Evolutionary conservation across 2,329 filamentous ascomycete genomes (phyloP), one percentile per base, ranked within the genome.

Genomic region (Chaetomium sp.): DNA sequence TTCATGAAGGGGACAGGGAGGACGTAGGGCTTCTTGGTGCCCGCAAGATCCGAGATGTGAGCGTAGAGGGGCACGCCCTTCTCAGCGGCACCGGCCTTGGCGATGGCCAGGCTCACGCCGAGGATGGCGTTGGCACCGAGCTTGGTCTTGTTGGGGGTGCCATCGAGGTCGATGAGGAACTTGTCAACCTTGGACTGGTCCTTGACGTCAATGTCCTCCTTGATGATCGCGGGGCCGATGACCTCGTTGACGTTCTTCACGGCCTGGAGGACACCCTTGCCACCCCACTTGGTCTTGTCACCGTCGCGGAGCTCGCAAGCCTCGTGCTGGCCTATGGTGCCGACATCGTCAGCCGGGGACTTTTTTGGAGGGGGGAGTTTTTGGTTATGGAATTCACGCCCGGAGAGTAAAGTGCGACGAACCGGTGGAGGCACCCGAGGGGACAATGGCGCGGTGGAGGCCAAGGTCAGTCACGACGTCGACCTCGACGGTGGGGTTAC

Each of bases 401-500:
- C 37, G 40, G 5, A 42, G 11, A 12, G 40, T n/a, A 11, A 6
- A 5, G 56, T 49, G 6, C 19, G 54, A 80, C 85, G 71, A 74
- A 91, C 88, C 91, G 69, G 91, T 96, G 68, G 92, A 96, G 70
- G 92, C 92, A 74, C 92, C 92, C 65, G 91, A 96, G 69, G 92
- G 92, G 62, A 97, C 92, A 73, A 96, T 96, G 73, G 92, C 91
- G 72, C 92, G 91, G 85, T 96, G 91, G 62, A 97, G 86, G 71
- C 92, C 92, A 68, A 88, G 95, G 80, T 95, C 90, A 68, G 91
- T 96, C 78, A 95, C 88, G 68, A 96, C 85, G 74, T 96, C 92
- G 70, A 97, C 92, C 83, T 97, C 92, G 71, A 96, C 92, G 72
- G 94, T 99, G 70, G 94, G 94, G 86, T 99, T 99, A 74, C 84